A percentile compares a stretch with the other conserved stretches of the same genome.
Evolutionary conservation across 2,329 filamentous ascomycete species (phyloP).

Genomic region (Botryotinia calthae): DNA sequence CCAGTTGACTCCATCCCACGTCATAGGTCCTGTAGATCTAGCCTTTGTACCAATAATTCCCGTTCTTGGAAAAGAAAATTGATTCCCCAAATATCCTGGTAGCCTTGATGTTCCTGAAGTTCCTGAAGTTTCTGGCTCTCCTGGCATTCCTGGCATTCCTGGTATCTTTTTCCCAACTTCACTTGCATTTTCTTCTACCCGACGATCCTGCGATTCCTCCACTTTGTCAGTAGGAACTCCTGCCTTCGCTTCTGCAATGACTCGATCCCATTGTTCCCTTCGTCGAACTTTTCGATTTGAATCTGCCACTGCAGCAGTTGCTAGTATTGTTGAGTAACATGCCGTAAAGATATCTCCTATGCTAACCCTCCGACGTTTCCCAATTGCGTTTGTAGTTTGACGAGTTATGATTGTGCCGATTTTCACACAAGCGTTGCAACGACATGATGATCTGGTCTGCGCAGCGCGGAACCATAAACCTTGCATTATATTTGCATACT

Average conservation of each 20-base stretch:
- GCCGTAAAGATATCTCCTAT: slow-evolving; percentile 60
- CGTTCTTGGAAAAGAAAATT: background rate
- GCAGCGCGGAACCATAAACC: slow-evolving; percentile 65
- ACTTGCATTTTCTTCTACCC: background rate
- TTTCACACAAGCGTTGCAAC: slow-evolving; percentile 60
- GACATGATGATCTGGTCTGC: slow-evolving; percentile 59
- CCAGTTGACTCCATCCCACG: slow-evolving; percentile 16
- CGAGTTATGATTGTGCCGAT: slow-evolving; percentile 46
- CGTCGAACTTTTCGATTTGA: slow-evolving; percentile 56
- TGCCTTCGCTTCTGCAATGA: slow-evolving; percentile 53
- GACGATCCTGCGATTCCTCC: slow-evolving; percentile 17
- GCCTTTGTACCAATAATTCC: slow-evolving; percentile 7
- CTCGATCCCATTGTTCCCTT: slow-evolving; percentile 58
- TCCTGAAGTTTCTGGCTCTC: background rate
- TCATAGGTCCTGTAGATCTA: background rate
- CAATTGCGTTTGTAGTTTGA: slow-evolving; percentile 49
- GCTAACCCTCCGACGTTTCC: slow-evolving; percentile 48
- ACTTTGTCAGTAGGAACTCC: slow-evolving; percentile 18
- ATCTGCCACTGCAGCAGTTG: slow-evolving; percentile 62
- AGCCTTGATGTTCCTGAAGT: background rate
- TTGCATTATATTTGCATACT: slow-evolving; percentile 54
- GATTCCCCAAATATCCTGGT: background rate
- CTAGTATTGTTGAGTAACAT: slow-evolving; percentile 66
- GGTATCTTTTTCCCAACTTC: background rate
- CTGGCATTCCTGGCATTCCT: background rate